Percentiles rank a stretch among this genome's conserved stretches.
Conservation (phyloP, 1,284 basidiomycete species). For the Schizophyllum amplum region DNA sequence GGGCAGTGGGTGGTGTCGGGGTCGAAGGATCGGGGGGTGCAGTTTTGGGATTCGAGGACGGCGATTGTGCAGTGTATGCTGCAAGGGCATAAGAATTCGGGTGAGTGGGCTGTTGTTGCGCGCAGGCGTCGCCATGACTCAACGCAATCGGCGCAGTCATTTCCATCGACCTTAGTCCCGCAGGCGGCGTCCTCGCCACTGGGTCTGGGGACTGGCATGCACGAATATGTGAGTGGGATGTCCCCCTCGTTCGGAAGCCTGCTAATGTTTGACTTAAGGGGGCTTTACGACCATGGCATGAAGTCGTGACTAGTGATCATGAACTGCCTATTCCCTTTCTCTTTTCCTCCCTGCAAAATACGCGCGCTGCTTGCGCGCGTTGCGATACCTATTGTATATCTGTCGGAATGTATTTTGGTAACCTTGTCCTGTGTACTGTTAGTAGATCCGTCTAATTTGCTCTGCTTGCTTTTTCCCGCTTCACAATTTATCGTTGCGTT, state of each 20-base stretch:
- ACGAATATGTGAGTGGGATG: constrained; percentile 50
- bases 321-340: too few relatives aligned
- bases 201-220: constrained; percentile 73
- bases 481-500: too few relatives aligned
- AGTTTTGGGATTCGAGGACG: constrained; percentile 56
- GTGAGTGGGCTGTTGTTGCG: constrained; percentile 18
- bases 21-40: constrained; percentile 73
- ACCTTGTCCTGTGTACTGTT: not conserved
- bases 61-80: constrained; percentile 70
- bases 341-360: not conserved
- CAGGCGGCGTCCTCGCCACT: constrained; percentile 60
- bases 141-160: constrained; percentile 43
- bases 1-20: constrained; percentile 74
- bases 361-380: not conserved
- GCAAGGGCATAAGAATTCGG: constrained; percentile 78
- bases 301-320: too few relatives aligned
- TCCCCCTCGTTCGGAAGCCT: not conserved
- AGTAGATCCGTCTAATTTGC: not conserved
- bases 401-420: not conserved
- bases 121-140: not conserved
- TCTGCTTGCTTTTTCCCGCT: not conserved
- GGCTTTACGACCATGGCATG: not conserved
- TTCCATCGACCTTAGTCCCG: constrained; percentile 69
- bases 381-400: not conserved
- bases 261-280: too few relatives aligned